Base-by-base conservation (phyloP, 108 stramenopile species). In the Nannochloropsis oceanica region DNA sequence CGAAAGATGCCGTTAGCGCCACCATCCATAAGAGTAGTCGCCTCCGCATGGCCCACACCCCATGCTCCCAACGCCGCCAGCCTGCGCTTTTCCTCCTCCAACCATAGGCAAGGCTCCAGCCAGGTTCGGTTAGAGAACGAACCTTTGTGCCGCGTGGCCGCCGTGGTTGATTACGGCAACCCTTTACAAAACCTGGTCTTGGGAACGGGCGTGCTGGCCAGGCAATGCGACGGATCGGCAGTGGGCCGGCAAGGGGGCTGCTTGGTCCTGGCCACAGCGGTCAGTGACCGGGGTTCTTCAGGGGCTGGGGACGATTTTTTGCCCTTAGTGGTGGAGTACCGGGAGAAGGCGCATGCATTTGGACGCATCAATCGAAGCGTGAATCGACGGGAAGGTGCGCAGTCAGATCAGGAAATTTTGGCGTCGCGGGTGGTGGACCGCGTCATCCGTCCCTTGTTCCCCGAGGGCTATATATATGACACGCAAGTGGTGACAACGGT, bases 301-400 rank as follows among this genome's bases (percentile, higher is more conserved):
- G 81, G 25, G 18, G 82, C 79, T 3, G 79, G 43, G 80, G 86
- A 86, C 20, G 81, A 82, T n/a, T 90, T 89, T 43, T 85, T 90
- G 11, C 90, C 90, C 44, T 80, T 90, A 81, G 80, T 87, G 10
- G 90, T 90, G 25, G 90, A 90, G 14, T 90, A 90, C 79, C 84
- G 90, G 20, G 86, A 88, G 26, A 89, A 89, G 85, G 83, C 87
- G 24, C 87, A 89, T 27, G 84, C 87, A 27, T 43, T 42, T 20
- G 87, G 87, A 13, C 85, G 44, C 43, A 89, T 89, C 22, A 84
- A 84, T 7, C 83, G 86, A 14, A 89, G 84, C 18, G 82, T 42
- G 5, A 81, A 89, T 82, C 87, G 87, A 26, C 86, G 87, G 0
- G 86, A 89, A 26, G 87, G 85, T 14, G 42, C 82, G 13, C 80